A percentile compares a stretch with the other conserved stretches of the same genome.
phyloP scores from a whole-genome alignment of 148 eudicot genomes.

The Rhododendron mucronatum region DNA sequence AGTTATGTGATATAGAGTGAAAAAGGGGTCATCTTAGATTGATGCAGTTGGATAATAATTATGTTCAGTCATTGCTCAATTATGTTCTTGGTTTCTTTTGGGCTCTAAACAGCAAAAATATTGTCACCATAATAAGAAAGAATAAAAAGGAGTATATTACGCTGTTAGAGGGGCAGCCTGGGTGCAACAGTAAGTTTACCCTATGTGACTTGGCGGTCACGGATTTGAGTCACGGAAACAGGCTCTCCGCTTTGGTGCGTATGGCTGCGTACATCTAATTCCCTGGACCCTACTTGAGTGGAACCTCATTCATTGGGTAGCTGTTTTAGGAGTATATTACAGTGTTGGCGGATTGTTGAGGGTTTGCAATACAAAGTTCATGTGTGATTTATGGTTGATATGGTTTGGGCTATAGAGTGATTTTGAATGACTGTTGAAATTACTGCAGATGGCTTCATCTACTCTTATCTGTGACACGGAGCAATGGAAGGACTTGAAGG shows the following conservation, averaged over 20 bases:
- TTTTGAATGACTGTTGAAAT: neutral
- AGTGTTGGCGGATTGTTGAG: neutral
- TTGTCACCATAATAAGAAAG: too few relatives aligned
- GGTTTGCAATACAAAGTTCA: neutral
- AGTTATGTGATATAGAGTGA: too few relatives aligned
- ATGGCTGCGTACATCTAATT: neutral
- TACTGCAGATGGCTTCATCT: conserved; percentile 69
- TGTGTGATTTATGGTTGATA: neutral
- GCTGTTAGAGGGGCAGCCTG: neutral
- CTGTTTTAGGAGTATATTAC: neutral
- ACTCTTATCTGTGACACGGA: conserved; percentile 61
- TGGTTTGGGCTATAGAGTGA: neutral
- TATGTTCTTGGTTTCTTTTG: neutral
- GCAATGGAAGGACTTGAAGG: conserved; percentile 81
- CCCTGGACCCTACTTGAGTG: neutral
- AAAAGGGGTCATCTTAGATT: neutral
- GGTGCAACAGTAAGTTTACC: too few relatives aligned
- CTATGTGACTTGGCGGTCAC: neutral
- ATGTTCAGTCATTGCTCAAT: neutral
- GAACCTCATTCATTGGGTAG: neutral
- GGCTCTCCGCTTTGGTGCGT: neutral
- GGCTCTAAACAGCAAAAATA: neutral
- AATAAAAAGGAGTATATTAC: too few relatives aligned
- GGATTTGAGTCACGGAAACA: neutral
- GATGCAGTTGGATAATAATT: neutral